Evolutionary conservation across 371 early-diverging fungal species (phyloP), one percentile per base, ranked within the genome.

Genomic region (Capillidium rhysosporum): DNA sequence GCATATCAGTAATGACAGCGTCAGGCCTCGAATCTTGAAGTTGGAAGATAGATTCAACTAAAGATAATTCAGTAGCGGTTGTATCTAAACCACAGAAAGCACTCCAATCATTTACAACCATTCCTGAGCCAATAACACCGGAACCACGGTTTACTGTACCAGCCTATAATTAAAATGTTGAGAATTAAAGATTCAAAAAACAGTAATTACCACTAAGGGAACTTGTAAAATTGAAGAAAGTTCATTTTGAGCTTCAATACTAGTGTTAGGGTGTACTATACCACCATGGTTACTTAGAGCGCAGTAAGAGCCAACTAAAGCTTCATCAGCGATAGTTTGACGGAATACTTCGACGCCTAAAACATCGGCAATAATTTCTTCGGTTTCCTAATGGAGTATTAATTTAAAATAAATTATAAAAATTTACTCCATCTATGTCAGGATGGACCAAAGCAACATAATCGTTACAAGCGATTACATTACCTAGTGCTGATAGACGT

Each of bases 391-490:
- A 2, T 24, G 1, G 16, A 40, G 1, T 2, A 8, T 43, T 21
- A 44, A 16, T 43, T 28, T 24, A 21, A 23, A 31, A 52, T 30
- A 45, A 29, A 18, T 38, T 16, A 7, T 55, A 62, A 57, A 60
- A 70, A 68, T 14, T 45, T 53, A 53, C 54, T 53, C 92, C 71
- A 66, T 97, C 98, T 46, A 99, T 78, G 65, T 99, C 99, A 10
- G 98, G 97, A 65, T 98, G 98, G 20, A 97, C 95, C 14, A 99
- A 69, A n/a, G 98, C 99, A 46, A 94, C 92, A 63, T 98, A 89
- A 66, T 99, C 99, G 67, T 99, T 99, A 76, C 99, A 99, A 10
- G 97, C 89, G 69, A 99, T 91, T 26, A 98, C 95, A 67, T 99
- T 99, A 56, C 99, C 99, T 29, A 99, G 72, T 4, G 99, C 99